Evolutionary conservation across 768 basidiomycete species (phyloP), one percentile per base, ranked within the genome.

Genomic region (Podaxis carcinomalis): DNA sequence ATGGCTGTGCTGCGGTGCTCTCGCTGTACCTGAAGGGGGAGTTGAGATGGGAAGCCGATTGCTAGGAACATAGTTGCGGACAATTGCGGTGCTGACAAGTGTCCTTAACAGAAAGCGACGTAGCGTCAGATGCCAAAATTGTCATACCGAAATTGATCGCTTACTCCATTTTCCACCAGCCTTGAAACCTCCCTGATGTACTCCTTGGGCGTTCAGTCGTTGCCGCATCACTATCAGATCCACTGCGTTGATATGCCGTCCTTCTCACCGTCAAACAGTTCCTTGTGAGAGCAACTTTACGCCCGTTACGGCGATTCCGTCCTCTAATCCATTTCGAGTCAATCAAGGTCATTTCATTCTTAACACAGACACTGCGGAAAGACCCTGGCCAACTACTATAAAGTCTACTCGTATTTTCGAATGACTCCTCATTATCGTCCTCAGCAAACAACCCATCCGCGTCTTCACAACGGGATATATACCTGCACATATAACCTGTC

Each of bases 201-300:
- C 69, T 71, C 70, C 71, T 68, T 72, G 71, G 68, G 69, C 72
- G 70, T 72, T 65, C 66, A 69, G 69, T 65, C 66, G 67, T 73
- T 74, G 70, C 71, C 70, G 74, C 73, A 72, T 74, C 72, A 70
- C 59, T 66, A 75, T 74, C 74, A 74, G 70, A 74, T 71, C 69
- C 70, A 72, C 68, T 68, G 64, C 57, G 64, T 65, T 65, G 66
- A 64, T 47, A 63, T 61, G 54, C 50, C 62, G 65, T 47, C 56
- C 63, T 64, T 70, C 66, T 67, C 69, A 68, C 73, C 69, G 66
- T 69, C 69, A 67, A 68, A 70, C 68, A 52, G 42, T 28, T 51
- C 59, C 53, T 57, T 65, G 66, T 70, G 68, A 68, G 68, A 69
- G 66, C 56, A 50, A 61, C 58, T 52, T 65, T 66, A 55, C 62